Percentiles rank a stretch among this genome's conserved stretches.
phyloP scores from a whole-genome alignment of 75 land plant species.

The Gnetum montanum region DNA sequence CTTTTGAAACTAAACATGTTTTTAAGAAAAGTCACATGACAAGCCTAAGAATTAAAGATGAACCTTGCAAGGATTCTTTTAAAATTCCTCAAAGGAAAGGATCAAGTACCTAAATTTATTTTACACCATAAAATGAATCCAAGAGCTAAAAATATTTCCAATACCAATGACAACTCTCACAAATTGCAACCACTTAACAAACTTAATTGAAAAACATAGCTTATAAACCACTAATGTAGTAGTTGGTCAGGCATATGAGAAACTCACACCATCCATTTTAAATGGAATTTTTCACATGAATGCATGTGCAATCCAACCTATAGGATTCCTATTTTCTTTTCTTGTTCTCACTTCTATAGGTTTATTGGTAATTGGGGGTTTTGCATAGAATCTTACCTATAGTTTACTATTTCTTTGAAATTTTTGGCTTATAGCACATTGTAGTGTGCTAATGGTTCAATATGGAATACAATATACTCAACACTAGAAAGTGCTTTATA shows the following conservation, averaged over 20 bases:
- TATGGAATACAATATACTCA: not conserved
- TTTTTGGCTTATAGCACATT: not conserved
- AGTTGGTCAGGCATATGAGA: not conserved
- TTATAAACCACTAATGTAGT: not conserved
- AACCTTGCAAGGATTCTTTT: too few relatives aligned
- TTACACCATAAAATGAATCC: too few relatives aligned
- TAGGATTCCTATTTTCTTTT: not conserved
- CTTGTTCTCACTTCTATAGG: not conserved
- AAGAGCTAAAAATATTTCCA: too few relatives aligned
- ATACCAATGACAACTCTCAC: too few relatives aligned
- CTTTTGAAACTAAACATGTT: too few relatives aligned
- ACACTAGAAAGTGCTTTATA: too few relatives aligned
- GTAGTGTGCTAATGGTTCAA: not conserved
- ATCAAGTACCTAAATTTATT: too few relatives aligned
- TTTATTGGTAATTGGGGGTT: not conserved
- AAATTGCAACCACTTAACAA: not conserved
- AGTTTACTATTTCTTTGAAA: slow-evolving; percentile 1
- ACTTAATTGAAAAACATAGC: not conserved
- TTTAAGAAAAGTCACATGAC: too few relatives aligned
- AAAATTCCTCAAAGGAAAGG: too few relatives aligned
- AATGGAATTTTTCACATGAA: not conserved
- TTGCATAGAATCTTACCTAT: not conserved
- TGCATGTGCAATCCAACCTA: not conserved
- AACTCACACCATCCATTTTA: not conserved
- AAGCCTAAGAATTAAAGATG: too few relatives aligned